phyloP scores from a whole-genome alignment of 2,329 filamentous ascomycete genomes.

The Pseudogymnoascus pannorum region DNA sequence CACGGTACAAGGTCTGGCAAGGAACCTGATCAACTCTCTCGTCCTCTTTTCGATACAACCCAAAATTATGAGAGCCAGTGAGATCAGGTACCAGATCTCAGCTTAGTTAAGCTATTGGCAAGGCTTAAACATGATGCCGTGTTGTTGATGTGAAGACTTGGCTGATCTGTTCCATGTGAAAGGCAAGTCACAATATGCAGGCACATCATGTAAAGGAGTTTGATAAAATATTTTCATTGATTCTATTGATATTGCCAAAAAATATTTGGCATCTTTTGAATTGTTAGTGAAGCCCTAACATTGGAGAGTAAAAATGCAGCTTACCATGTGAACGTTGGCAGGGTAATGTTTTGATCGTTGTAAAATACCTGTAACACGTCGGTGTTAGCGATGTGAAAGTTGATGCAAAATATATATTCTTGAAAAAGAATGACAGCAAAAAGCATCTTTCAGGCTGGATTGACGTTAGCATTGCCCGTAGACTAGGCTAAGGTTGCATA shows the following conservation, averaged over 20 bases:
- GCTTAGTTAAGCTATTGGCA: neutral
- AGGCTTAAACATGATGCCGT: neutral
- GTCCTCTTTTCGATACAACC: neutral
- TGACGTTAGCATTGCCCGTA: slow-evolving; percentile 14
- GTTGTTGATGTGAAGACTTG: neutral
- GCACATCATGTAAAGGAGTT: neutral
- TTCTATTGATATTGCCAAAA: neutral
- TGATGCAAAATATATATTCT: slow-evolving; percentile 9
- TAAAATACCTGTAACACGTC: slow-evolving; percentile 16
- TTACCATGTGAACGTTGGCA: slow-evolving; percentile 14
- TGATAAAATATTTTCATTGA: neutral
- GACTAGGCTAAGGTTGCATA: neutral
- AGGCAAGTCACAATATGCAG: neutral
- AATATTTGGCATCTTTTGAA: neutral
- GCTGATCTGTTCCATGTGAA: neutral
- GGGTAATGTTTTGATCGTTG: neutral
- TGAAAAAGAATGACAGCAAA: slow-evolving; percentile 21
- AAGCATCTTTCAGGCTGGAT: slow-evolving; percentile 28
- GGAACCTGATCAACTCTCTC: neutral
- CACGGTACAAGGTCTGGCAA: neutral
- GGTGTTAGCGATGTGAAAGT: slow-evolving; percentile 20
- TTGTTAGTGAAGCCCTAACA: neutral
- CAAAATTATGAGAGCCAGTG: neutral
- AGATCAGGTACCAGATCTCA: neutral
- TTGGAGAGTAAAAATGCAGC: neutral